Evolutionary conservation across 192 early-diverging fungal species (phyloP).

Genomic region (Chytriomyces hyalinus): DNA sequence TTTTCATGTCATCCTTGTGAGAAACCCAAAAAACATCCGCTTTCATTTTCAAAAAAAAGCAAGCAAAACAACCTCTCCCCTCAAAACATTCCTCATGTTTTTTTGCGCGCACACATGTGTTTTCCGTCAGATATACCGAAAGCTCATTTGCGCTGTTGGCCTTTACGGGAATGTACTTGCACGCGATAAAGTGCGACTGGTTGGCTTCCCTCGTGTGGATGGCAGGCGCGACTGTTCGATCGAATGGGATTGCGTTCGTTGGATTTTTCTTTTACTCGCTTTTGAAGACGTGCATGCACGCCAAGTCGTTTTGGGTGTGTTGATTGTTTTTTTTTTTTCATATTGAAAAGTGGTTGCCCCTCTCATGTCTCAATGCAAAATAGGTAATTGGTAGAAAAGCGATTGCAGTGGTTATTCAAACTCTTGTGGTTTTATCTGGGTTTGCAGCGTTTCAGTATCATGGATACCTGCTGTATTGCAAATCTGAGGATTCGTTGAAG

Average conservation of each 20-base stretch:
- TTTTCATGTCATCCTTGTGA: constrained; percentile 86
- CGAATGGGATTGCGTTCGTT: constrained; percentile 81
- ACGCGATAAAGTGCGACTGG: constrained; percentile 52
- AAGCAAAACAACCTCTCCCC: too few species aligned
- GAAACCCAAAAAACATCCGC: neutral
- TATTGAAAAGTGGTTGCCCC: constrained; percentile 18
- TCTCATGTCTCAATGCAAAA: neutral
- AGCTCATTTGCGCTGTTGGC: constrained; percentile 79
- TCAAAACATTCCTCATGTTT: too few species aligned
- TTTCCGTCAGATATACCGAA: constrained; percentile 70
- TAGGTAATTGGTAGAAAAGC: too few species aligned
- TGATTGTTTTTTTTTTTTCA: neutral
- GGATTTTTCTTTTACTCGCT: constrained; percentile 85
- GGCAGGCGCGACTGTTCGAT: constrained; percentile 65
- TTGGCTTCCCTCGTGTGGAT: constrained; percentile 70
- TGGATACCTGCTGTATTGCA: constrained; percentile 64
- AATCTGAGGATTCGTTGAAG: neutral
- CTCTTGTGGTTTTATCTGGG: constrained; percentile 21
- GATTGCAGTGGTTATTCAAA: neutral
- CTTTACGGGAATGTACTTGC: constrained; percentile 76
- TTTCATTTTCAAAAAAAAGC: neutral
- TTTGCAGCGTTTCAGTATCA: constrained; percentile 41
- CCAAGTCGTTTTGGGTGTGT: neutral
- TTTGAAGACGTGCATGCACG: constrained; percentile 23
- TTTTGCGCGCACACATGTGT: neutral